Evolutionary conservation across 129 eudicot species (phyloP), one percentile per base, ranked within the genome.

Genomic region (Smallanthus sonchifolius): DNA sequence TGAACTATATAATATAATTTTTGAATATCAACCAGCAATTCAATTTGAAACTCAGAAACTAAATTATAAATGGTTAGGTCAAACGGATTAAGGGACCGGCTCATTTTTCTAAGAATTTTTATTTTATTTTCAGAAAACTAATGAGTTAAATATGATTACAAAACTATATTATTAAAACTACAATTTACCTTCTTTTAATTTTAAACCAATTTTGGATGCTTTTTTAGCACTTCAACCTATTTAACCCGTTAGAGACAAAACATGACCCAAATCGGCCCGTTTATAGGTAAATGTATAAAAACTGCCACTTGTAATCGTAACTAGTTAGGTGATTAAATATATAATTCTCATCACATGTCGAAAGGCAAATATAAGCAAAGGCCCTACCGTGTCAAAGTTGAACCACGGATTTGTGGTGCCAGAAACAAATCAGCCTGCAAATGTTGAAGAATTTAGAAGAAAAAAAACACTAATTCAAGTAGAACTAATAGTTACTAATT

Each of bases 351-450:
- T 7, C 6, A 57, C 15, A 57, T 57, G 65, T 30, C 10, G 37
- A 28, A 57, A 34, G 43, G 20, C 43, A 35, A 34, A 36, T 34
- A 60, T 0, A 62, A 37, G 69, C 69, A 64, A 16, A 43, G 65
- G 3, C 42, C 76, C 37, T 89, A 89, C 96, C 92, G 85, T 87
- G 81, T 84, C 88, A 65, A 91, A 36, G 49, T 82, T 86, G 71
- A 70, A 36, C 84, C 80, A 56, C 76, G 86, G 71, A 91, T 83
- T 77, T 91, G 97, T 45, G 97, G 97, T 19, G 87, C 97, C 75
- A 91, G 70, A 75, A 91, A 91, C 65, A 87, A 73, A 71, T 89
- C 96, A 55, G 92, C 96, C 96, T 89, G 92, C 87, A 83, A 73
- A 69, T 19, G 20, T 54, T 42, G 36, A 38, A 36, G 37, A 81